phyloP scores from a whole-genome alignment of 768 basidiomycete species.

The Clathrus columnatus region DNA sequence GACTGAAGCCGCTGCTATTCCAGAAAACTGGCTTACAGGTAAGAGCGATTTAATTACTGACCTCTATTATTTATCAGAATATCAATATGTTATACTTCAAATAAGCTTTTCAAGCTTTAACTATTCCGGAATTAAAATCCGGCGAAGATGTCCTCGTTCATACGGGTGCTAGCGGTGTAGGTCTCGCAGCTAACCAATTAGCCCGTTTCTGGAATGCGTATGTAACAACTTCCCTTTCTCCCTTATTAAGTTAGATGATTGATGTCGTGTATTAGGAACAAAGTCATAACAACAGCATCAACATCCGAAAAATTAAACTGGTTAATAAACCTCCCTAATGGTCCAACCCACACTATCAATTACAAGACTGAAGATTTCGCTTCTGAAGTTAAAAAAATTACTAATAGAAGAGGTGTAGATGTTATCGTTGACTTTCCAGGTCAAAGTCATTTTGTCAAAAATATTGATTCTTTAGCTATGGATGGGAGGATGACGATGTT shows the following conservation, averaged over 20 bases:
- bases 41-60: conserved; percentile 16
- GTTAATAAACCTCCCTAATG: conserved; percentile 55
- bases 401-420: conserved; percentile 64
- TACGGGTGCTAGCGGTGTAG: conserved; percentile 87
- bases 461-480: conserved; percentile 56
- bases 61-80: conserved; percentile 1
- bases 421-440: conserved; percentile 83
- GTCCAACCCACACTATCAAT: conserved; percentile 71
- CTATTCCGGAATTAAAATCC: conserved; percentile 59
- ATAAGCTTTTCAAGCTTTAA: conserved; percentile 52
- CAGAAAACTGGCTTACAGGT: conserved; percentile 87
- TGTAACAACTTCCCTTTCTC: conserved; percentile 22
- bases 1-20: conserved; percentile 79
- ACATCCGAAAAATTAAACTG: conserved; percentile 74
- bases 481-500: conserved; percentile 73
- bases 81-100: not conserved
- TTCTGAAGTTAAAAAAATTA: conserved; percentile 58
- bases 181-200: conserved; percentile 80
- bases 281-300: conserved; percentile 82
- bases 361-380: conserved; percentile 82
- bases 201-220: conserved; percentile 69
- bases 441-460: conserved; percentile 62
- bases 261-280: conserved; percentile 32
- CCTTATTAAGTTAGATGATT: conserved; percentile 2
- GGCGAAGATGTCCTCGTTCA: conserved; percentile 79